phyloP scores from a whole-genome alignment of 2,329 filamentous ascomycete genomes.

The Blastomyces emzantsi region DNA sequence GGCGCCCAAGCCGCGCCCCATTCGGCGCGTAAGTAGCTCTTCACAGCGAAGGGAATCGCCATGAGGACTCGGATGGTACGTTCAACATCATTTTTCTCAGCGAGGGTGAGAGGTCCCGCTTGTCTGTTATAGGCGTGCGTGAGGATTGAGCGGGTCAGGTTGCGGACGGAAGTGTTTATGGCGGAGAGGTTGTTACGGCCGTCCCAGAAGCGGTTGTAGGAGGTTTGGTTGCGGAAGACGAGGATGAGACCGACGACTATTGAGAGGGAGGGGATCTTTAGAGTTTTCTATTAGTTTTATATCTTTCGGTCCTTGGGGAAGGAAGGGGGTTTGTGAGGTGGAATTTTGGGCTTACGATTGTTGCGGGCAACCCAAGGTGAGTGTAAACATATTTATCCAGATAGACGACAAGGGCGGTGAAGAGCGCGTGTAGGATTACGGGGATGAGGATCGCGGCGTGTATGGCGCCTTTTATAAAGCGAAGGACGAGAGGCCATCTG shows the following conservation, averaged over 20 bases:
- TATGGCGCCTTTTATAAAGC: conserved; percentile 56
- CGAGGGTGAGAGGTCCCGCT: conserved; percentile 25
- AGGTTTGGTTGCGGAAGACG: conserved; percentile 57
- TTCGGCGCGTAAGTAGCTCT: conserved; percentile 55
- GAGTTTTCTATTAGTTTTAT: background rate
- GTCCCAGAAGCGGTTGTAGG: conserved; percentile 57
- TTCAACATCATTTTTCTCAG: conserved; percentile 50
- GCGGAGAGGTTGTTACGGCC: conserved; percentile 49
- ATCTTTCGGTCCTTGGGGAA: background rate
- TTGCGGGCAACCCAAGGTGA: conserved; percentile 47
- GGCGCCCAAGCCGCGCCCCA: conserved; percentile 41
- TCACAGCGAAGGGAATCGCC: conserved; percentile 54
- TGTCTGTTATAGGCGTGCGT: conserved; percentile 37
- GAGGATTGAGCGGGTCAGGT: conserved; percentile 49
- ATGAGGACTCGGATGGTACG: conserved; percentile 50
- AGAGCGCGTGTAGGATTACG: conserved; percentile 48
- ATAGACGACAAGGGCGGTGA: conserved; percentile 51
- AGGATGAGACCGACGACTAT: conserved; percentile 61
- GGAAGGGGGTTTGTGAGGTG: conserved; percentile 2
- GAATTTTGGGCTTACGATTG: conserved; percentile 40
- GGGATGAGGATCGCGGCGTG: conserved; percentile 50
- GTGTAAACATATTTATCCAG: conserved; percentile 45
- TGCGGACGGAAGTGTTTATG: conserved; percentile 50
- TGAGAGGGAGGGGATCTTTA: conserved; percentile 50
- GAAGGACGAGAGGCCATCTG: conserved; percentile 54